phyloP scores from a whole-genome alignment of 1,284 basidiomycete genomes.

The Singerocomus inundabilis region DNA sequence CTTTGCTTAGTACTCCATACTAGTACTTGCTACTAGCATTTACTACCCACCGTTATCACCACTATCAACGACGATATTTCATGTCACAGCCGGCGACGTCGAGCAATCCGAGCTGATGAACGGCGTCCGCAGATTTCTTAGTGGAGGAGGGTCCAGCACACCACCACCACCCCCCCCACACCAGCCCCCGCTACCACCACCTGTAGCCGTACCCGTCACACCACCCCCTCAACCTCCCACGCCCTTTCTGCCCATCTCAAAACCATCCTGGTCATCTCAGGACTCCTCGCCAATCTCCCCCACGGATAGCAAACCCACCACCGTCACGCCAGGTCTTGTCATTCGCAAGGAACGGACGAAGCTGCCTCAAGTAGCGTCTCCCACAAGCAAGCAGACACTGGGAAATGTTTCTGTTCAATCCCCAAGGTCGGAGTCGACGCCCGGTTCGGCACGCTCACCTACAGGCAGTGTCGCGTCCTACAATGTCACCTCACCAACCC shows the following conservation, averaged over 20 bases:
- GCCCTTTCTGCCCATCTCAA: conserved; percentile 13
- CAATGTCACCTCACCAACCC: conserved; percentile 29
- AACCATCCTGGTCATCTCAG: conserved; percentile 49
- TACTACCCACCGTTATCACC: not conserved
- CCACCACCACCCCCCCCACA: conserved; percentile 17
- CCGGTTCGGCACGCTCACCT: conserved; percentile 22
- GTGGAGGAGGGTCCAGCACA: conserved; percentile 39
- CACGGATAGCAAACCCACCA: conserved; percentile 31
- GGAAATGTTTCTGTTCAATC: conserved; percentile 29
- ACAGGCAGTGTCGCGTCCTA: conserved; percentile 25
- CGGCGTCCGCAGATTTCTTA: conserved; percentile 68
- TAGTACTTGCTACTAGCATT: not conserved
- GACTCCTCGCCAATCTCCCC: conserved; percentile 31
- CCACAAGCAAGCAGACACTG: conserved; percentile 22
- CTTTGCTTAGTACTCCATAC: too few relatives aligned
- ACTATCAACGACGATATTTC: conserved; percentile 17
- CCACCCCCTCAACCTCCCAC: conserved; percentile 15
- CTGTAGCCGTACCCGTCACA: conserved; percentile 23
- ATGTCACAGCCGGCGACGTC: conserved; percentile 23
- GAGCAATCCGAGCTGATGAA: conserved; percentile 51
- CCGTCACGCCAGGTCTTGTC: conserved; percentile 47
- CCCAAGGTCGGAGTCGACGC: conserved; percentile 14
- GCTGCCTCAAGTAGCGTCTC: conserved; percentile 25
- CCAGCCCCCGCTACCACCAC: conserved; percentile 13
- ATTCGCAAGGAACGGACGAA: conserved; percentile 53